Evolutionary conservation across 1,139 yeast species (phyloP), one percentile per base, ranked within the genome.

Genomic region (Sporopachydermia cereana): DNA sequence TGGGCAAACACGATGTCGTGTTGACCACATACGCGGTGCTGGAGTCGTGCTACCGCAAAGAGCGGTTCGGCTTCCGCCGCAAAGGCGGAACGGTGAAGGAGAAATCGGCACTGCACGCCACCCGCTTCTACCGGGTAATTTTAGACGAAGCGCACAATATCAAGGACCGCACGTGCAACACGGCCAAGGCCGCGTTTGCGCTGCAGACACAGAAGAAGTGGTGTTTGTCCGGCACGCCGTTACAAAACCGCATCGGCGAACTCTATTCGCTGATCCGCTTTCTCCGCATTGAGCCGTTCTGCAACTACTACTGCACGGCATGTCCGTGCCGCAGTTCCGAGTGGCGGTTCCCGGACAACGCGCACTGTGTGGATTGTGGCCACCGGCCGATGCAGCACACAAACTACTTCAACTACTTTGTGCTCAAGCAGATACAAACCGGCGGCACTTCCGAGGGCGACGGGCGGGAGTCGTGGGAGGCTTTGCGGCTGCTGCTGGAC

Each of bases 111-210:
- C 59, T 91, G 36, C 98, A 91, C 58, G 64, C 72, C n/a, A 68
- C 84, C 43, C 70, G 76, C 34, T 91, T 88, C 59, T 83, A 86
- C 57, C 68, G 99, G 47, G 94, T 89, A n/a, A 77, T 91, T 12
- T 66, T 91, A 44, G 99, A 91, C 63, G 99, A 91, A 60, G 98
- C 98, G 0, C 99, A 91, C 61, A 89, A 89, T 58, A 89, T 91
- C 64, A 93, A 93, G 59, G 97, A 91, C 60, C 72, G 97, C 49
- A 85, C 89, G 44, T 81, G 95, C 44, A 89, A 89, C 30, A 91
- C 98, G 0, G 88, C 97, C 0, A 80, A 84, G 53, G 95, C 97
- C 1, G 96, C 94, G 1, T 86, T 84, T 59, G 68, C 71, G 48
- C 63, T 91, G 46, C 64, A 71, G 31, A 77, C 95, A 2, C 68